Conservation (phyloP, 169 alveolate species). For the Eimeria sp. region DNA sequence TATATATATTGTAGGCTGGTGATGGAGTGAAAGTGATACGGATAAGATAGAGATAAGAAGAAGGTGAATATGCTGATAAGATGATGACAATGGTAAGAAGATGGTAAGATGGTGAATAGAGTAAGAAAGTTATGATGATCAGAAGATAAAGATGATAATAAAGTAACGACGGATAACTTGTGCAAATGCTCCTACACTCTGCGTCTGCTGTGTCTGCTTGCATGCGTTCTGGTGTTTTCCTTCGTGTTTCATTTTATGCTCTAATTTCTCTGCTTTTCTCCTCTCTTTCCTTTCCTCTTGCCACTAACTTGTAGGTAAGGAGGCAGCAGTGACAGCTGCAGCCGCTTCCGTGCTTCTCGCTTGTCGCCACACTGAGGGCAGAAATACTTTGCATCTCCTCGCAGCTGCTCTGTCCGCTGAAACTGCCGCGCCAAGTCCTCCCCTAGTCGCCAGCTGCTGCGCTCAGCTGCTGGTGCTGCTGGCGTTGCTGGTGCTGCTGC, state of each 20-base stretch:
- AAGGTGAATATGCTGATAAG: too few relatives aligned
- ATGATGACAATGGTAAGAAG: too few relatives aligned
- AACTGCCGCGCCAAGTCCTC: slow-evolving; percentile 73
- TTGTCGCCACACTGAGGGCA: slow-evolving; percentile 69
- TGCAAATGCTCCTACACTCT: too few relatives aligned
- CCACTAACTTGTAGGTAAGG: slow-evolving; percentile 69
- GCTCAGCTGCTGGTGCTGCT: slow-evolving; percentile 3
- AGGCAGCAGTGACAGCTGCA: slow-evolving; percentile 70
- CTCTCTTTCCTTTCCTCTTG: neutral
- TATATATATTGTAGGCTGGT: too few relatives aligned
- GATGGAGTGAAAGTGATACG: too few relatives aligned
- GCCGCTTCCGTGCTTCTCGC: slow-evolving; percentile 61
- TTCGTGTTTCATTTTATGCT: too few relatives aligned
- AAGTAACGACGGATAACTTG: too few relatives aligned
- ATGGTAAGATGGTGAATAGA: too few relatives aligned
- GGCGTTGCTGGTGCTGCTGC: neutral
- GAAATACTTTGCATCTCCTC: slow-evolving; percentile 64
- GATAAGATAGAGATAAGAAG: too few relatives aligned
- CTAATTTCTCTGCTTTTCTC: neutral
- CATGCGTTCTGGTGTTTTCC: neutral
- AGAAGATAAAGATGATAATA: too few relatives aligned
- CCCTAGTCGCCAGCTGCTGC: slow-evolving; percentile 61
- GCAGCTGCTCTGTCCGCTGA: slow-evolving; percentile 66
- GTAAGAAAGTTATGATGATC: too few relatives aligned
- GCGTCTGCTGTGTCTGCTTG: neutral